Conservation (phyloP, 345 rosid species). For the Erysimum cheiranthoides region DNA sequence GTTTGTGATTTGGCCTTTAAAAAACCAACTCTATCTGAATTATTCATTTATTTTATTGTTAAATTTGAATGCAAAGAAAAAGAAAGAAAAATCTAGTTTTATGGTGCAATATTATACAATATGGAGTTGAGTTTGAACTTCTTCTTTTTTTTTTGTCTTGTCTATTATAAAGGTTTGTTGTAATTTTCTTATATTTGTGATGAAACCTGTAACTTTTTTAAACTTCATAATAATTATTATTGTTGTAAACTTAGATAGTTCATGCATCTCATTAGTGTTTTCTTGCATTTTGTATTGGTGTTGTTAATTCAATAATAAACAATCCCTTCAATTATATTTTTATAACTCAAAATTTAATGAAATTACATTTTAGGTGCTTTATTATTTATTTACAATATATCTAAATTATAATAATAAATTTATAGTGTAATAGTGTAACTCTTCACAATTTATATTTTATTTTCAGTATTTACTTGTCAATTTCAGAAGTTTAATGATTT, state of each 20-base stretch:
- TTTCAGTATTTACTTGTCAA: too few species aligned
- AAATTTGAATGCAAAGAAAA: neutral
- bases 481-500: too few species aligned
- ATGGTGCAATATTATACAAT: constrained; percentile 22
- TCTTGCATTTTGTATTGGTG: neutral
- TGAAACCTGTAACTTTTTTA: constrained; percentile 30
- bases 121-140: constrained; percentile 32
- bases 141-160: neutral
- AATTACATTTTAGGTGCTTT: too few species aligned
- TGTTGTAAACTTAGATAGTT: constrained; percentile 13
- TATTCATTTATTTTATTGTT: neutral
- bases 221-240: constrained; percentile 21
- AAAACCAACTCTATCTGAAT: neutral
- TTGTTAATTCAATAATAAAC: neutral
- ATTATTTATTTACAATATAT: too few species aligned
- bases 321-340: neutral
- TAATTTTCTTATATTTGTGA: constrained; percentile 23
- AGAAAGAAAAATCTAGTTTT: constrained; percentile 1
- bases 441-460: too few species aligned
- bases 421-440: too few species aligned
- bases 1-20: neutral
- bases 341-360: too few species aligned
- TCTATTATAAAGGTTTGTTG: constrained; percentile 25
- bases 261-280: neutral
- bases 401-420: too few species aligned